Conservation (phyloP, 2,329 filamentous ascomycete species). For the Phaeophleospora eucalypticola region DNA sequence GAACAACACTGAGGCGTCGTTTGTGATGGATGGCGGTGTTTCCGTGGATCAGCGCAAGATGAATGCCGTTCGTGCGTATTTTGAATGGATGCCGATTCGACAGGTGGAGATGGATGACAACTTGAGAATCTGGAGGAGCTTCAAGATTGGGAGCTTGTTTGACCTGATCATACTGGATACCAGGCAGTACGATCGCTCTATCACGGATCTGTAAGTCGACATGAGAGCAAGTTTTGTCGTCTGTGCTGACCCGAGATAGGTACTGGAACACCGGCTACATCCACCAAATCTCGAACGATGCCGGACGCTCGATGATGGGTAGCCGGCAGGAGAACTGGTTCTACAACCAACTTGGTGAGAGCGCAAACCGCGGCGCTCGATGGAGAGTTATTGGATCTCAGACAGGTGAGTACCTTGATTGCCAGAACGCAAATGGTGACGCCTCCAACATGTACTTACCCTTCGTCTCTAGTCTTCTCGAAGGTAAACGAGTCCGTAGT, state of each 20-base stretch:
- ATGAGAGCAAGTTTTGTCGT: no score
- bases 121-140: conserved; percentile 64
- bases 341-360: conserved; percentile 45
- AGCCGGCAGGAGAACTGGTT: conserved; percentile 71
- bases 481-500: conserved; percentile 48
- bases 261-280: conserved; percentile 32
- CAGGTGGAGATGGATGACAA: conserved; percentile 67
- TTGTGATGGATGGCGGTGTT: conserved; percentile 54
- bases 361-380: conserved; percentile 59
- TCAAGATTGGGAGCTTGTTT: conserved; percentile 61
- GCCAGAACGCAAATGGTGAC: no score
- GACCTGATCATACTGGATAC: conserved; percentile 68
- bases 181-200: conserved; percentile 63
- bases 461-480: no score
- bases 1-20: conserved; percentile 65
- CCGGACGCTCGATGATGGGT: conserved; percentile 67
- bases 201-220: conserved; percentile 50
- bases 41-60: conserved; percentile 69
- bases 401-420: no score
- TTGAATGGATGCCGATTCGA: conserved; percentile 55
- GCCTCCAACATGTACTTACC: no score
- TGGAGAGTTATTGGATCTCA: conserved; percentile 72
- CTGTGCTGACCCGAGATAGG: no score
- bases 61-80: conserved; percentile 67
- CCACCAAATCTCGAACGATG: conserved; percentile 60